phyloP scores from a whole-genome alignment of 2,329 filamentous ascomycete genomes.

The Talaromyces albobiverticillius region DNA sequence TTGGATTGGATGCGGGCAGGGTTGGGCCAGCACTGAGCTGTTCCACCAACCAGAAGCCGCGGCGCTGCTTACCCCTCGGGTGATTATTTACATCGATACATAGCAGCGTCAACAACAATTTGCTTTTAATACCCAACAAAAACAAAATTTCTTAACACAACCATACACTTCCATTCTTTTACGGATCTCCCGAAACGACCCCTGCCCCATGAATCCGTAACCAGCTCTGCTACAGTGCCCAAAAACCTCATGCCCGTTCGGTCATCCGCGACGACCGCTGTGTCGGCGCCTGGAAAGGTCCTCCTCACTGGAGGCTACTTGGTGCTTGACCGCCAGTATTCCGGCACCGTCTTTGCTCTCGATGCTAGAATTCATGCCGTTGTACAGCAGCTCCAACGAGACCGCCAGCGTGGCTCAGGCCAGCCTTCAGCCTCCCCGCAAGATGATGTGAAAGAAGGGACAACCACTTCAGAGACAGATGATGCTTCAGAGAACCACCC shows the following conservation, averaged over 20 bases:
- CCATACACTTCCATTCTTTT: no score
- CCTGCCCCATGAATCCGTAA: background rate
- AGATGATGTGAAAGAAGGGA: slow-evolving; percentile 12
- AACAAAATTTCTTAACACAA: no score
- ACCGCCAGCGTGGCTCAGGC: slow-evolving; percentile 8
- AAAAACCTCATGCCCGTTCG: slow-evolving; percentile 9
- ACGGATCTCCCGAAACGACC: no score
- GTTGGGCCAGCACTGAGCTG: no score
- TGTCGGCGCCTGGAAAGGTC: slow-evolving; percentile 95
- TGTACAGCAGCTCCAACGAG: slow-evolving; percentile 52
- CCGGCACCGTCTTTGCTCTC: slow-evolving; percentile 66
- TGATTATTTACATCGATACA: no score
- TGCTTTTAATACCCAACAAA: no score
- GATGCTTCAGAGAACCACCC: slow-evolving; percentile 56
- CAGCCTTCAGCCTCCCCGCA: slow-evolving; percentile 1
- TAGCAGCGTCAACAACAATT: no score
- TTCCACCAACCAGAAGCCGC: no score
- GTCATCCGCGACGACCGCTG: slow-evolving; percentile 45
- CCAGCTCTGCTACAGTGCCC: background rate
- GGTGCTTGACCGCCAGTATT: slow-evolving; percentile 83
- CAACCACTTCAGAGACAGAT: slow-evolving; percentile 25
- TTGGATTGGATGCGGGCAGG: no score
- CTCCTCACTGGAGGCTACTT: slow-evolving; percentile 92
- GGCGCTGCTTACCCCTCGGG: no score
- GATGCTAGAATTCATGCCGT: slow-evolving; percentile 62